These are phyloP conservation scores for Chlamydomonas incerta DNA, from an alignment of 139 green algal genomes.

Conservation along the genomic window DNA sequence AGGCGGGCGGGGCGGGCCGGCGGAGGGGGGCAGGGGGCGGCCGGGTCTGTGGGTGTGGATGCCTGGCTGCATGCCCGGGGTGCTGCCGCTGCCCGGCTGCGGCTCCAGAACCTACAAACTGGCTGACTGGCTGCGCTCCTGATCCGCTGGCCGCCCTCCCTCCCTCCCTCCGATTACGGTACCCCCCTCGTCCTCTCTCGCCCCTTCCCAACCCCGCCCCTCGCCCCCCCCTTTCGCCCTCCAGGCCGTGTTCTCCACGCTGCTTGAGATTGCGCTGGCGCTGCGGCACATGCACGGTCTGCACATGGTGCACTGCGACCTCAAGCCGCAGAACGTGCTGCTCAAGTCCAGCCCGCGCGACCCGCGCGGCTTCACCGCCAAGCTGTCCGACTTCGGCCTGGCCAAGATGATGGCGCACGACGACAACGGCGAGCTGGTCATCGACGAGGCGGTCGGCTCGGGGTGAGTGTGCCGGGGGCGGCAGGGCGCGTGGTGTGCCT, in stretches of 20 bases:
- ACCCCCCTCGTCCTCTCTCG: not conserved
- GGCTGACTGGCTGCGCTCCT: too few relatives aligned
- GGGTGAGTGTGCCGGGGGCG: not conserved
- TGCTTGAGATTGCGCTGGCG: conserved; percentile 48
- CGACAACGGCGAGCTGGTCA: conserved; percentile 38
- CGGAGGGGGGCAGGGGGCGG: not conserved
- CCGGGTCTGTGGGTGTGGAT: too few relatives aligned
- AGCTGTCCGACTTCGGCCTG: conserved; percentile 78
- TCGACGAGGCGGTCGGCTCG: conserved; percentile 22
- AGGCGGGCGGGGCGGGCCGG: too few relatives aligned
- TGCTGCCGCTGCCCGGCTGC: too few relatives aligned
- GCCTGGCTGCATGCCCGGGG: too few relatives aligned
- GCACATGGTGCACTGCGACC: conserved; percentile 68
- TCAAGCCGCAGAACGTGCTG: conserved; percentile 82
- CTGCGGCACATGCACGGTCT: conserved; percentile 68
- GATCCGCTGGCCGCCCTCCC: too few relatives aligned
- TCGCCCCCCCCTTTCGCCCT: not conserved
- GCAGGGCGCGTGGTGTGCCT: not conserved
- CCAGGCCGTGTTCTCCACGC: conserved; percentile 34
- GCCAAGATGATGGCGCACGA: conserved; percentile 47
- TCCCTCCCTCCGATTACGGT: not conserved
- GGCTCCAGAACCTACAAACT: too few relatives aligned
- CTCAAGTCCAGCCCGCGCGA: conserved; percentile 54
- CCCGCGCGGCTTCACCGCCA: conserved; percentile 68
- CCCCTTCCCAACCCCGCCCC: not conserved